Conservation (phyloP, 2,329 filamentous ascomycete genomes). For the Arthrinium phaeospermum region DNA sequence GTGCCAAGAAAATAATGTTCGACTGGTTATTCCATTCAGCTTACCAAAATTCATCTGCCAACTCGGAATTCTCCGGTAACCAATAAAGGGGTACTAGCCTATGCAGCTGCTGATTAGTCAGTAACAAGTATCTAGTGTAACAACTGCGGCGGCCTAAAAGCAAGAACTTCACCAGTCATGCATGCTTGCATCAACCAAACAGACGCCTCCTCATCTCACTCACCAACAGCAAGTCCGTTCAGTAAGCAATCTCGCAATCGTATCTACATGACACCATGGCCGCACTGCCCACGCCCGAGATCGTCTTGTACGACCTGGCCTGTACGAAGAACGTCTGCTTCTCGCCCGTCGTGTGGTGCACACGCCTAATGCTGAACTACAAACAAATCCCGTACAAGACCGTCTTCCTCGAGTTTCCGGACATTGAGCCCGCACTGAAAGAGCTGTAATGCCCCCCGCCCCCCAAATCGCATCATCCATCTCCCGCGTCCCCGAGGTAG, state of each 20-base stretch:
- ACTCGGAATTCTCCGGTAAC: background rate
- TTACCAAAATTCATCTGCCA: too few relatives aligned
- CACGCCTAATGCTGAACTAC: slow-evolving; percentile 51
- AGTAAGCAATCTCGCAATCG: background rate
- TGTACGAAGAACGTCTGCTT: slow-evolving; percentile 47
- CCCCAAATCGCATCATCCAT: too few relatives aligned
- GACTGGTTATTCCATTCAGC: background rate
- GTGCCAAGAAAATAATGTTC: background rate
- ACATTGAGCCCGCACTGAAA: slow-evolving; percentile 49
- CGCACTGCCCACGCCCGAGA: slow-evolving; percentile 34
- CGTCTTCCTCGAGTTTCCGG: slow-evolving; percentile 48
- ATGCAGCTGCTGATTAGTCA: background rate
- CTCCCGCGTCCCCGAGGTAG: background rate
- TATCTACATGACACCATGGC: background rate
- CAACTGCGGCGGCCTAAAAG: background rate
- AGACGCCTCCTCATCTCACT: background rate
- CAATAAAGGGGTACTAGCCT: background rate
- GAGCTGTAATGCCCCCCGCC: slow-evolving; percentile 37
- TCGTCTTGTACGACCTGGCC: slow-evolving; percentile 48
- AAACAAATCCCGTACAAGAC: slow-evolving; percentile 47
- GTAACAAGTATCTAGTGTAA: background rate
- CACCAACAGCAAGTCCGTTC: background rate
- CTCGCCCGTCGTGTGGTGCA: slow-evolving; percentile 48
- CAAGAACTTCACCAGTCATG: too few relatives aligned
- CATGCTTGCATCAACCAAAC: background rate